Evolutionary conservation across 2,329 filamentous ascomycete genomes (phyloP).

Genomic region (Verticillium klebahnii): DNA sequence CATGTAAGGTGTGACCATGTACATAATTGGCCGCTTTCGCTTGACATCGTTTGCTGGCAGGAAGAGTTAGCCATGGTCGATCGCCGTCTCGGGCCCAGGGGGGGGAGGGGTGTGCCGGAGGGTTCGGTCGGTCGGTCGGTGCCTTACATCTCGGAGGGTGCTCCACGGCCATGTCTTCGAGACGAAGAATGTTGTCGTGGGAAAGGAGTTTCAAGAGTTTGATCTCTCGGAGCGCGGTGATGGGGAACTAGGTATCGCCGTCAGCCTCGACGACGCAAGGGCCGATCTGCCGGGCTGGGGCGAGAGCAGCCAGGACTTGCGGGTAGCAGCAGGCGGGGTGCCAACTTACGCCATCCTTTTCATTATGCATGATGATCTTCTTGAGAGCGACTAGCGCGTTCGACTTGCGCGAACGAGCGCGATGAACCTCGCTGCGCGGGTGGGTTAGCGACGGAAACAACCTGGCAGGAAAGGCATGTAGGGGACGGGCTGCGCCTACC

Average conservation of each 20-base stretch:
- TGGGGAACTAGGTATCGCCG: constrained; percentile 66
- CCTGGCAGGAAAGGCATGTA: background rate
- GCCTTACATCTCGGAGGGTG: constrained; percentile 55
- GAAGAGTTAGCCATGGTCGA: constrained; percentile 22
- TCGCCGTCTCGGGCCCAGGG: constrained; percentile 2
- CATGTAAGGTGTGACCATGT: constrained; percentile 99
- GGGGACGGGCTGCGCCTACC: constrained; percentile 43
- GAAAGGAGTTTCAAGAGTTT: constrained; percentile 95
- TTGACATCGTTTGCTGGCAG: constrained; percentile 55
- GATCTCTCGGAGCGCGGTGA: constrained; percentile 94
- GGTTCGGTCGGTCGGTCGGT: constrained; percentile 10
- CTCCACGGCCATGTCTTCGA: constrained; percentile 97
- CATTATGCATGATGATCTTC: constrained; percentile 99
- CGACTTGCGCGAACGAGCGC: constrained; percentile 72
- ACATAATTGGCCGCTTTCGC: constrained; percentile 80
- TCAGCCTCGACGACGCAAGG: background rate
- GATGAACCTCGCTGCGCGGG: constrained; percentile 72
- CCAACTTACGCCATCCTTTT: constrained; percentile 80
- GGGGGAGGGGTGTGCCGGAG: background rate
- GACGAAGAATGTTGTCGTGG: constrained; percentile 77
- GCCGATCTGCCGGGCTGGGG: background rate
- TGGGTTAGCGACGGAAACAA: background rate
- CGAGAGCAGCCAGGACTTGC: background rate
- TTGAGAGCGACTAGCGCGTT: constrained; percentile 82
- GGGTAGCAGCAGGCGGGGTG: background rate